These are phyloP conservation scores for Acorus gramineus DNA, from an alignment of 106 monocot species.

Conservation along the genomic window DNA sequence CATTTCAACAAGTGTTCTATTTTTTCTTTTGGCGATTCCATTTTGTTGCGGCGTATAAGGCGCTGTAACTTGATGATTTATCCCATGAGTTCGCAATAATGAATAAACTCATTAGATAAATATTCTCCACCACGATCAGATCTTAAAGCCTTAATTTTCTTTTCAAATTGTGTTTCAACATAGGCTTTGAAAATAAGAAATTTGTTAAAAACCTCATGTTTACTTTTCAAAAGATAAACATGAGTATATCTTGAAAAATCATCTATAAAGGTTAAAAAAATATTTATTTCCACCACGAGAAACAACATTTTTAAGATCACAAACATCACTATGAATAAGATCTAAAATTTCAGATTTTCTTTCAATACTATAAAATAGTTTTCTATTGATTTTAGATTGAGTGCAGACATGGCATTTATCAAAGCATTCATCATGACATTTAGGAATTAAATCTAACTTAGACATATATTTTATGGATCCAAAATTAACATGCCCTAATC, in stretches of 20 bases:
- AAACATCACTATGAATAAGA: not conserved
- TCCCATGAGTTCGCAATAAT: not conserved
- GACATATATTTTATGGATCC: not conserved
- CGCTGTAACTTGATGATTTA: not conserved
- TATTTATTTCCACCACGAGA: not conserved
- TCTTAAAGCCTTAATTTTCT: not conserved
- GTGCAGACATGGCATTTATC: not conserved
- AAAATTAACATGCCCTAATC: not conserved
- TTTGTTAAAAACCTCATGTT: not conserved
- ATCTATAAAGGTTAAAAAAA: not conserved
- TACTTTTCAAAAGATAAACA: not conserved
- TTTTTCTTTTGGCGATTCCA: not conserved
- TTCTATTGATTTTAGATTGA: not conserved
- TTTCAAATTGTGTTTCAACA: not conserved
- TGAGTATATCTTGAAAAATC: not conserved
- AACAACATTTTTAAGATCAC: not conserved
- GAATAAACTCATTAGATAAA: not conserved
- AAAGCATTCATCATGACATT: not conserved
- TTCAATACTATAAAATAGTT: not conserved
- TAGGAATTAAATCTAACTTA: not conserved
- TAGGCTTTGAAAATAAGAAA: not conserved
- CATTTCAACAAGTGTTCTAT: not conserved
- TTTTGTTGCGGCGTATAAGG: not conserved
- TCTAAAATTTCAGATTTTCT: not conserved
- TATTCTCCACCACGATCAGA: not conserved